Evolutionary conservation across 805 yeast genomes (phyloP).

Genomic region (Wickerhamiella spandovensis): DNA sequence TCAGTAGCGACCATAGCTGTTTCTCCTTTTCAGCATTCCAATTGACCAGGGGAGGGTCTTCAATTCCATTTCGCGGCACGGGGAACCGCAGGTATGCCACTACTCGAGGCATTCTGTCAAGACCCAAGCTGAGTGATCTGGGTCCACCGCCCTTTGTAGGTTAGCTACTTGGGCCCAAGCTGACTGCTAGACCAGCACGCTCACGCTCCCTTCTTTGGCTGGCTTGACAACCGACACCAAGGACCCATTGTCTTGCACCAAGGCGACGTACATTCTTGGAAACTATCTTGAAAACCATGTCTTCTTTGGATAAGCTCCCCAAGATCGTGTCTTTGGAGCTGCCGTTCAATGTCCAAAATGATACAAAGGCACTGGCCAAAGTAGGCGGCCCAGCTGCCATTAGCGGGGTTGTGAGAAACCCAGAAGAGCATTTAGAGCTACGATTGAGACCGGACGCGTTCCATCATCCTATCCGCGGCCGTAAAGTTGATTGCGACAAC

Average conservation of each 20-base stretch:
- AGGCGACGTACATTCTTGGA: too few relatives aligned
- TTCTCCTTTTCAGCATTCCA: constrained; percentile 25
- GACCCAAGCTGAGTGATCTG: too few relatives aligned
- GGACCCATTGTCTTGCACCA: too few relatives aligned
- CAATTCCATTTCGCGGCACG: constrained; percentile 29
- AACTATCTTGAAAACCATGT: too few relatives aligned
- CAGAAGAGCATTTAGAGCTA: constrained; percentile 24
- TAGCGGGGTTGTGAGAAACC: constrained; percentile 23
- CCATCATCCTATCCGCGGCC: constrained; percentile 37
- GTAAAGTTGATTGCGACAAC: constrained; percentile 17
- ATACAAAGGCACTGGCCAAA: constrained; percentile 30
- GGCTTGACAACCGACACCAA: too few relatives aligned
- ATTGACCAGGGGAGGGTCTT: constrained; percentile 27
- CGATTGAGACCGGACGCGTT: constrained; percentile 26
- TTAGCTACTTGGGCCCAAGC: too few relatives aligned
- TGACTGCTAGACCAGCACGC: too few relatives aligned
- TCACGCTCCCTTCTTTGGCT: too few relatives aligned
- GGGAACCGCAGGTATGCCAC: constrained; percentile 34
- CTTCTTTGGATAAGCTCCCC: constrained; percentile 40
- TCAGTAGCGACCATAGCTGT: constrained; percentile 25
- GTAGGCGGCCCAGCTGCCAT: constrained; percentile 37
- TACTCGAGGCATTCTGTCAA: constrained; percentile 11
- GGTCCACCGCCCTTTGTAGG: too few relatives aligned
- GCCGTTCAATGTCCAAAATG: constrained; percentile 52
- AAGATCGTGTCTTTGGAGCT: constrained; percentile 63